Evolutionary conservation across 2,329 filamentous ascomycete species (phyloP).

Genomic region (Ceratocystis cubensis): DNA sequence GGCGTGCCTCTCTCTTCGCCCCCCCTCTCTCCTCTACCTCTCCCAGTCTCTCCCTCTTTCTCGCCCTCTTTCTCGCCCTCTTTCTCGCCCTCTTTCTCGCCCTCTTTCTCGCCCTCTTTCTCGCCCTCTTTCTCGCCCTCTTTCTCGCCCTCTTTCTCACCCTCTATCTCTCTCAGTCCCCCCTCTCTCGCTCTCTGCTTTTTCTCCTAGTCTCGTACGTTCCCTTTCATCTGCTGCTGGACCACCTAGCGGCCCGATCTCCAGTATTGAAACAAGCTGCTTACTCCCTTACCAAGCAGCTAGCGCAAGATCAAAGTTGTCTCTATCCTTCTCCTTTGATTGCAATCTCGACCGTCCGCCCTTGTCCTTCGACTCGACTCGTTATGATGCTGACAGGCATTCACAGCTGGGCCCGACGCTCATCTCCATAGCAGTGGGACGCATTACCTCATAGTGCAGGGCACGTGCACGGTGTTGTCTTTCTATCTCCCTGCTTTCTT

Average conservation of each 20-base stretch:
- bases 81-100: not conserved
- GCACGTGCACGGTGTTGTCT: not conserved
- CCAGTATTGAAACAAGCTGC: not conserved
- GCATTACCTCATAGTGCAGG: constrained; percentile 9
- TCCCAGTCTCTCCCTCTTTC: not conserved
- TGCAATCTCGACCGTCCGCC: not conserved
- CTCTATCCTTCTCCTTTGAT: not conserved
- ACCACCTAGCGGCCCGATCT: not conserved
- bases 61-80: not conserved
- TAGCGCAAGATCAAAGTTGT: not conserved
- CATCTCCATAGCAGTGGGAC: constrained; percentile 5
- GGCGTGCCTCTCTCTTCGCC: not conserved
- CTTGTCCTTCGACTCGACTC: not conserved
- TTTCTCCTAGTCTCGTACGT: not conserved
- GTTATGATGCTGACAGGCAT: not conserved
- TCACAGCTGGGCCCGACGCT: not conserved
- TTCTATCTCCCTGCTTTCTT: not conserved
- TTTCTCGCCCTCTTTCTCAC: not conserved
- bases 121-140: too few relatives aligned
- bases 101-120: too few relatives aligned
- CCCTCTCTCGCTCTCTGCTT: not conserved
- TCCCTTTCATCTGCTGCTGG: not conserved
- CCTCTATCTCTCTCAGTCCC: not conserved
- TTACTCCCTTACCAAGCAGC: not conserved
- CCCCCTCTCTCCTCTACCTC: too few relatives aligned